Percentiles rank a stretch among this genome's conserved stretches.
phyloP scores from a whole-genome alignment of 2,329 filamentous ascomycete species.

The Nigrograna mackinnonii region DNA sequence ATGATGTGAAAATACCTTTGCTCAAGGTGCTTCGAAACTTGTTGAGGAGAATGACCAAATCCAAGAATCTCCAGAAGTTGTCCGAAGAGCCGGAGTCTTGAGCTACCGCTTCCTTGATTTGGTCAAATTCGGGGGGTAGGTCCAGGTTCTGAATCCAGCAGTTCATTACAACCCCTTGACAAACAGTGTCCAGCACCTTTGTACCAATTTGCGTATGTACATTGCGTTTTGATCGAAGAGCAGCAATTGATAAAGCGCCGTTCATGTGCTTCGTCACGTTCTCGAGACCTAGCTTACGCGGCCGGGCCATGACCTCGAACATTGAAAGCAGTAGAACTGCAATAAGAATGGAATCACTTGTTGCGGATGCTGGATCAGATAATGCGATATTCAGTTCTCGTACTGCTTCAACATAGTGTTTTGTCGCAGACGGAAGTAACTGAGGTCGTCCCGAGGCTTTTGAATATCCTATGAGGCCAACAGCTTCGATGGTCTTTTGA shows the following conservation, averaged over 20 bases:
- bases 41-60: constrained; percentile 19
- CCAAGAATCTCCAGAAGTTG: constrained; percentile 18
- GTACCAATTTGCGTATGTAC: constrained; percentile 14
- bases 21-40: constrained; percentile 17
- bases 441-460: constrained; percentile 16
- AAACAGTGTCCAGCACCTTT: constrained; percentile 15
- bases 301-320: constrained; percentile 28
- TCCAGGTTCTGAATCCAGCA: constrained; percentile 26
- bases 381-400: constrained; percentile 23
- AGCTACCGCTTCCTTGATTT: constrained; percentile 14
- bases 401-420: constrained; percentile 24
- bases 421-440: constrained; percentile 18
- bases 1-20: neutral
- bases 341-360: constrained; percentile 23
- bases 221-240: constrained; percentile 18
- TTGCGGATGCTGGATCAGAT: constrained; percentile 10
- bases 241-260: constrained; percentile 28
- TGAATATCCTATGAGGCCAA: constrained; percentile 27
- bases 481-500: constrained; percentile 22
- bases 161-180: constrained; percentile 27
- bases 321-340: constrained; percentile 28
- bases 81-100: constrained; percentile 8
- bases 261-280: constrained; percentile 30
- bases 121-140: constrained; percentile 17
- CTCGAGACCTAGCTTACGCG: constrained; percentile 15